phyloP scores from a whole-genome alignment of 1,139 yeast genomes.

The Nakaseomyces glabratus region DNA sequence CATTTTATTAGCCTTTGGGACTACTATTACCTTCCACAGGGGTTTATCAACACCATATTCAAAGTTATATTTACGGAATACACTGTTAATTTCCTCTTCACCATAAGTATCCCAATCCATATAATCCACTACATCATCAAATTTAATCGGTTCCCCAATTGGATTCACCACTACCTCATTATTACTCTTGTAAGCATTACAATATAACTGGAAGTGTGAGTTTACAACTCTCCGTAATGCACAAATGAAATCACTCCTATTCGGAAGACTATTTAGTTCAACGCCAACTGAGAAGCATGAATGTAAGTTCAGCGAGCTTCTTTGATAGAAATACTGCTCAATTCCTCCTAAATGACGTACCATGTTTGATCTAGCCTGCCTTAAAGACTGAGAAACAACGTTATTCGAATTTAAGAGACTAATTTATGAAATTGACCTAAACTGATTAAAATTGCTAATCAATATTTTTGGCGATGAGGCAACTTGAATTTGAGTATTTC shows the following conservation, averaged over 20 bases:
- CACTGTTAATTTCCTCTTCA: constrained; percentile 14
- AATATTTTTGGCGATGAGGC: too few relatives aligned
- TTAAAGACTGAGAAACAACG: too few relatives aligned
- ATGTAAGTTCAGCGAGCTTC: constrained; percentile 21
- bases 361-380: not conserved
- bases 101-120: constrained; percentile 13
- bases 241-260: constrained; percentile 8
- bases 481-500: too few relatives aligned
- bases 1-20: constrained; percentile 14
- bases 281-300: constrained; percentile 23
- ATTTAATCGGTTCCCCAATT: constrained; percentile 10
- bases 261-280: constrained; percentile 18
- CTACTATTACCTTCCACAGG: constrained; percentile 23
- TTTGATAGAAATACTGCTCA: constrained; percentile 20
- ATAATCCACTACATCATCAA: constrained; percentile 20
- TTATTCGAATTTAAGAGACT: too few relatives aligned
- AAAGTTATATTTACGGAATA: constrained; percentile 19
- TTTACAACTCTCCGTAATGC: constrained; percentile 14
- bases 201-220: constrained; percentile 16
- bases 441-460: too few relatives aligned
- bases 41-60: constrained; percentile 15
- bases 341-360: constrained; percentile 15
- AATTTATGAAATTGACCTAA: too few relatives aligned
- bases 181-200: constrained; percentile 14
- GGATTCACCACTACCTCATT: constrained; percentile 9